Evolutionary conservation across 139 green algal species (phyloP), one percentile per base, ranked within the genome.

Genomic region (Tetratostichococcus sp.): DNA sequence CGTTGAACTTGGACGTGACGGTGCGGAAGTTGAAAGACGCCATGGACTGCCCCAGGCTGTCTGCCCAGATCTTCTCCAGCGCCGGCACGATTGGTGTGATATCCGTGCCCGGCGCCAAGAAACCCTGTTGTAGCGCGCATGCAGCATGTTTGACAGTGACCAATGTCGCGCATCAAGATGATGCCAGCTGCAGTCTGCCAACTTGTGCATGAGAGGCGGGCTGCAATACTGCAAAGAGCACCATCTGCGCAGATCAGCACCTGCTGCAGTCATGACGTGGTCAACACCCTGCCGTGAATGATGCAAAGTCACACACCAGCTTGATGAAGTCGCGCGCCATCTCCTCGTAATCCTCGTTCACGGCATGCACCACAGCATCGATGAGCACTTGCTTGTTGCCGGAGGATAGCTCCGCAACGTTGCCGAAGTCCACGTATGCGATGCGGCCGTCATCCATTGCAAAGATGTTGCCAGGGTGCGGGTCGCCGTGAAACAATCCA

Each of bases 401-500:
- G 78, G 93, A 85, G 57, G 77, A 90, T 32, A 99, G 86, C 84
- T 98, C 89, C n/a, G 94, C 94, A 33, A 99, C 96, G 75, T 99
- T 99, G 73, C 96, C 96, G 86, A 99, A 99, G 87, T 99, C 96
- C 0, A 99, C 96, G 74, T 99, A 99, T 11, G 96, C 96, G 77
- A 99, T 99, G 82, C 96, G 92, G 32, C 96, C 96, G 74, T 99
- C 96, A 0, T 68, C 43, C 85, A 99, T 84, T n/a, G 89, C 91
- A 82, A 99, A 99, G 75, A 99, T 97, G 87, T 99, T 99, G 34
- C 87, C 90, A 0, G 93, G 88, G 76, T 97, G 93, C 0, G 93
- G 94, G 81, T 98, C 95, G n/a, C 95, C 95, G 75, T 99, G 93
- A 82, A 99, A 99, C 26, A 99, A 86, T 0, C 96, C 96, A 86